A percentile compares a stretch with the other conserved stretches of the same genome.
Conservation (phyloP, 2,329 filamentous ascomycete species). For the Penicillium griseofulvum region DNA sequence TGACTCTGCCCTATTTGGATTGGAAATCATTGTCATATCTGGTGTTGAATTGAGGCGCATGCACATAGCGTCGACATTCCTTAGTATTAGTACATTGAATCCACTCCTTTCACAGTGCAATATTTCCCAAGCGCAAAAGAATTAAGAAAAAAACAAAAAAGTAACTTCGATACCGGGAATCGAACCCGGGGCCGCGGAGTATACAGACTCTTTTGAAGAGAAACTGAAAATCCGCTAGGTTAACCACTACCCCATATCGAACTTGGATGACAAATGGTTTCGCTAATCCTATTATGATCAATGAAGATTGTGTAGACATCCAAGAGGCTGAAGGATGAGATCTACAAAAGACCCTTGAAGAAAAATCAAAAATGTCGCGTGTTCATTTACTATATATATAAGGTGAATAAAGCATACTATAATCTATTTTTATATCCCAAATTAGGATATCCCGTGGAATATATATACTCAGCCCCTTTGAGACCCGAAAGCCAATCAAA, state of each 20-base stretch:
- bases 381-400: too few species aligned
- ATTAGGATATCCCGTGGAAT: too few species aligned
- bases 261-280: neutral
- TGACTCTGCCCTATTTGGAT: conserved; percentile 4
- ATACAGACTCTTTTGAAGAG: neutral
- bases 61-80: conserved; percentile 1
- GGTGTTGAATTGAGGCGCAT: conserved; percentile 1
- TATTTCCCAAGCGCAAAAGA: too few species aligned
- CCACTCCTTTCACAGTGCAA: neutral
- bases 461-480: neutral
- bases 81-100: conserved; percentile 1
- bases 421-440: too few species aligned
- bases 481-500: neutral
- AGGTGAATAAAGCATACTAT: too few species aligned
- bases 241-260: conserved; percentile 7
- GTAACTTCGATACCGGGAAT: conserved; percentile 4
- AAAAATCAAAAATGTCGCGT: too few species aligned
- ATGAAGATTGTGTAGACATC: too few species aligned
- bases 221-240: conserved; percentile 5
- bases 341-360: too few species aligned
- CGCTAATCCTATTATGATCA: too few species aligned
- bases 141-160: neutral
- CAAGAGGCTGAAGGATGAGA: too few species aligned
- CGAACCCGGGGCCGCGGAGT: conserved; percentile 3
- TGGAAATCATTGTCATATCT: conserved; percentile 4